Conservation (phyloP, 805 yeast genomes). For the Candida loeiensis region DNA sequence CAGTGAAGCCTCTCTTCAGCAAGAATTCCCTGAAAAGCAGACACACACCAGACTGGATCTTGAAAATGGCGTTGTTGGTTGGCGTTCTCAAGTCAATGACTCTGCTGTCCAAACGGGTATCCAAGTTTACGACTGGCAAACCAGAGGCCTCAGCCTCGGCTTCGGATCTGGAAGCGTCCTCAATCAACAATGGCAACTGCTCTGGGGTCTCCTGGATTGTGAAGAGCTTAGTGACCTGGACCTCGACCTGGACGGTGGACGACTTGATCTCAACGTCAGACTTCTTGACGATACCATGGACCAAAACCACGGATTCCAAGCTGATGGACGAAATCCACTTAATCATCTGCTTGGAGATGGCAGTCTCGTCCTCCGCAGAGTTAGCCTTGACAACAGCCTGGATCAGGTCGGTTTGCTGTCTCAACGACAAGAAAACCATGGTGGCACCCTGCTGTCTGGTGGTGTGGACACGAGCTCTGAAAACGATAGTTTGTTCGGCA, state of each 20-base stretch:
- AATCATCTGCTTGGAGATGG: conserved; percentile 88
- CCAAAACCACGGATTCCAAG: conserved; percentile 88
- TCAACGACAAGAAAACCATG: conserved; percentile 81
- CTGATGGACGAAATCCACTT: conserved; percentile 89
- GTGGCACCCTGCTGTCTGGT: conserved; percentile 96
- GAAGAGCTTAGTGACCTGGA: conserved; percentile 68
- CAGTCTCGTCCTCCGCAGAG: conserved; percentile 45
- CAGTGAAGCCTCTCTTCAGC: conserved; percentile 64
- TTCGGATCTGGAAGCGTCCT: conserved; percentile 94
- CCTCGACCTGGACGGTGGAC: conserved; percentile 88
- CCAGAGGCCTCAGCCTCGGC: conserved; percentile 90
- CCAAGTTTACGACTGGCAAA: conserved; percentile 91
- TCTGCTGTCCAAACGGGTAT: conserved; percentile 91
- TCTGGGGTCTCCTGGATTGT: conserved; percentile 86
- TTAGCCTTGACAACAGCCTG: conserved; percentile 83
- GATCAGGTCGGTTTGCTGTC: conserved; percentile 81
- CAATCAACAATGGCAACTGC: conserved; percentile 89
- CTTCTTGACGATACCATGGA: conserved; percentile 78
- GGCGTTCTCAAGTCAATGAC: conserved; percentile 96
- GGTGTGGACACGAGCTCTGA: conserved; percentile 93
- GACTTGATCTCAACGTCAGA: conserved; percentile 85
- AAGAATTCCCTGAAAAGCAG: conserved; percentile 87
- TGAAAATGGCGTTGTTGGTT: conserved; percentile 96
- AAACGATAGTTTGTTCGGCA: conserved; percentile 73
- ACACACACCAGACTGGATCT: conserved; percentile 87